A percentile compares a stretch with the other conserved stretches of the same genome.
Evolutionary conservation across 2,329 filamentous ascomycete species (phyloP).

Genomic region (Neoascochyta sp.): DNA sequence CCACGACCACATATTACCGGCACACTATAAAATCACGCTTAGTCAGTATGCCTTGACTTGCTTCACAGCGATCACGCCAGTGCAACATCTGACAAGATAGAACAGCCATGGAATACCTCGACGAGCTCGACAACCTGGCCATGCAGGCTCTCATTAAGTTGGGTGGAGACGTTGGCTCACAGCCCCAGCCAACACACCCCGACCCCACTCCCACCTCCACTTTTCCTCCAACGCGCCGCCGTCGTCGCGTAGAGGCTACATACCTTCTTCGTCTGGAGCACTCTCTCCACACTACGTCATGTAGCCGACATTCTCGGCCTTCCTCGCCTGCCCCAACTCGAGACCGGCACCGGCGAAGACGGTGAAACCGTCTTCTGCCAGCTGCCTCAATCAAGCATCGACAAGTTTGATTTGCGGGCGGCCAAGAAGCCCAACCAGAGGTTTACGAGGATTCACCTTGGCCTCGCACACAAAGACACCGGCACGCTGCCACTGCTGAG

Average conservation of each 20-base stretch:
- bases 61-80: too few relatives aligned
- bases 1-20: too few relatives aligned
- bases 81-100: too few relatives aligned
- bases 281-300: background rate
- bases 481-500: conserved; percentile 4
- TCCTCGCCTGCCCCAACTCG: conserved; percentile 3
- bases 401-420: background rate
- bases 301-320: conserved; percentile 1
- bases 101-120: conserved; percentile 3
- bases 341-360: conserved; percentile 2
- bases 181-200: conserved; percentile 1
- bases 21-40: too few relatives aligned
- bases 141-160: conserved; percentile 2
- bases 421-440: background rate
- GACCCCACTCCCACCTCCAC: background rate
- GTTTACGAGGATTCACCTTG: conserved; percentile 2
- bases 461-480: conserved; percentile 2
- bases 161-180: conserved; percentile 1
- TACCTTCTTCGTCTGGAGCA: conserved; percentile 5
- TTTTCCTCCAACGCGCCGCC: conserved; percentile 1
- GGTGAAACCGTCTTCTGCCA: conserved; percentile 5
- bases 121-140: conserved; percentile 9
- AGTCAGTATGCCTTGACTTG: too few relatives aligned
- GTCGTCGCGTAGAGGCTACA: conserved; percentile 1
- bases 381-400: conserved; percentile 1